These are phyloP conservation scores for Coemansia sp. DNA, from an alignment of 192 early-diverging fungal species.

Conservation along the genomic window DNA sequence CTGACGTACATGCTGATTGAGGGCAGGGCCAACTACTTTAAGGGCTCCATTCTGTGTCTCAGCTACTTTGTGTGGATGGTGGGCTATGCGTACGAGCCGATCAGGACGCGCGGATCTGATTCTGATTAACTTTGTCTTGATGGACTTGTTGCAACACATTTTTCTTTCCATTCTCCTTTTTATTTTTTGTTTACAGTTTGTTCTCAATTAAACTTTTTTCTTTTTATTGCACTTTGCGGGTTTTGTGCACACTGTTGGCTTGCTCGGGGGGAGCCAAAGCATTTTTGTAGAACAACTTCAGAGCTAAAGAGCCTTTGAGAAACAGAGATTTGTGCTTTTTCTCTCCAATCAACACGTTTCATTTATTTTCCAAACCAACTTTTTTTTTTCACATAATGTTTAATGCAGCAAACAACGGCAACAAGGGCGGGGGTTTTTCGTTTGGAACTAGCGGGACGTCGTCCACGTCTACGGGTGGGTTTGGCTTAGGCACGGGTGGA, in stretches of 20 bases:
- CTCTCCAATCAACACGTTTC: not conserved
- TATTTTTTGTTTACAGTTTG: not conserved
- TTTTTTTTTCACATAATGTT: constrained; percentile 11
- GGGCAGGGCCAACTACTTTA: constrained; percentile 96
- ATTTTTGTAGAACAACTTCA: too few relatives aligned
- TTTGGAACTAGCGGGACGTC: constrained; percentile 1
- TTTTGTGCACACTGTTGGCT: too few relatives aligned
- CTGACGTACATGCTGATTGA: constrained; percentile 93
- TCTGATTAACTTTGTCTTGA: too few relatives aligned
- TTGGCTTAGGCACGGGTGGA: not conserved
- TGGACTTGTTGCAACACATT: not conserved
- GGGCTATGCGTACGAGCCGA: constrained; percentile 74
- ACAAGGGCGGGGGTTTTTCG: constrained; percentile 10
- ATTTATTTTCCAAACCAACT: not conserved
- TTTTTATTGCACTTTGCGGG: not conserved
- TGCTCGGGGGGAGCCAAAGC: too few relatives aligned
- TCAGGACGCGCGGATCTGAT: constrained; percentile 26
- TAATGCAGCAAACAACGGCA: constrained; percentile 13
- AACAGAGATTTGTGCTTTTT: not conserved
- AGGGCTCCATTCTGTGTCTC: constrained; percentile 86
- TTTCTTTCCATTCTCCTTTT: constrained; percentile 9
- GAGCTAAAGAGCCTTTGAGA: too few relatives aligned
- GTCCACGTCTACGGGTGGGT: not conserved
- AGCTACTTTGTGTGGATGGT: constrained; percentile 81
- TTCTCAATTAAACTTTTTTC: constrained; percentile 3